A percentile compares a stretch with the other conserved stretches of the same genome.
phyloP scores from a whole-genome alignment of 2,329 filamentous ascomycete species.

The Blumeria hordei region DNA sequence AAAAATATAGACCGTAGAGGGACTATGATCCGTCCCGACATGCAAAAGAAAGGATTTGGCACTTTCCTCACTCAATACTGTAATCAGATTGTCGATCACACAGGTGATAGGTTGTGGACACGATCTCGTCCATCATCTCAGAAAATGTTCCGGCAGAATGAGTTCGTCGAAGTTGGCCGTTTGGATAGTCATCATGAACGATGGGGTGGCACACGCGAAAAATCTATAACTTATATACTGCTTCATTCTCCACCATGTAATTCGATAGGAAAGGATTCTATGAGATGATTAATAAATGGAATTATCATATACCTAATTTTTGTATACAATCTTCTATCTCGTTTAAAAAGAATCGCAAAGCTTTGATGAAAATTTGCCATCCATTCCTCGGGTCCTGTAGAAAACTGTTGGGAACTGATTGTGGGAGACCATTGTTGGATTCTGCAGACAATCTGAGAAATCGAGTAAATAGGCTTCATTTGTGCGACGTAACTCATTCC shows the following conservation, averaged over 20 bases:
- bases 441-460: no score
- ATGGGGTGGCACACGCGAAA: slow-evolving; percentile 1
- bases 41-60: slow-evolving; percentile 1
- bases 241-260: neutral
- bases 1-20: neutral
- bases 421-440: no score
- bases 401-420: no score
- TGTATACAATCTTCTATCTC: no score
- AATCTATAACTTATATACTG: neutral
- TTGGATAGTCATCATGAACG: slow-evolving; percentile 1
- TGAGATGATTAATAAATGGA: no score
- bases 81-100: slow-evolving; percentile 1
- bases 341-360: no score
- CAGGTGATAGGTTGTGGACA: neutral
- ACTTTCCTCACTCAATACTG: neutral
- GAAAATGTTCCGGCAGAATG: neutral
- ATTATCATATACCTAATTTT: no score
- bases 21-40: neutral
- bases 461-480: no score
- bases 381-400: no score
- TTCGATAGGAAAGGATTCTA: neutral
- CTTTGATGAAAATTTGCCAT: no score
- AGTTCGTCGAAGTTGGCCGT: neutral
- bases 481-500: no score
- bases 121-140: neutral